Evolutionary conservation across 2,329 filamentous ascomycete species (phyloP).

Genomic region (Fusarium sp.): DNA sequence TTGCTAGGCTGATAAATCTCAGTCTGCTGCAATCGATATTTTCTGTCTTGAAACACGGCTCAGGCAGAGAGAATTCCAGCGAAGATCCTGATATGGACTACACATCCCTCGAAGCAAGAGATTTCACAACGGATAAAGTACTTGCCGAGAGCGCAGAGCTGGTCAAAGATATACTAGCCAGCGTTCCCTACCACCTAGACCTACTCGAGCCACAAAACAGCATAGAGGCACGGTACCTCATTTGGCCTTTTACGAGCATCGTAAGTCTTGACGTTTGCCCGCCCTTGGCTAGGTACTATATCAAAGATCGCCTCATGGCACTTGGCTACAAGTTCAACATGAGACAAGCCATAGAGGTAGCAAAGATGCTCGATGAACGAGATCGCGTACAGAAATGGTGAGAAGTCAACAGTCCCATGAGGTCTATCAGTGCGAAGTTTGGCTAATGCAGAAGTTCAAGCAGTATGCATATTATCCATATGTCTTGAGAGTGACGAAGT

Average conservation of each 20-base stretch:
- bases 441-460: not conserved
- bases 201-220: not conserved
- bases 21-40: not conserved
- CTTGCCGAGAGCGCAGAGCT: not conserved
- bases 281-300: not conserved
- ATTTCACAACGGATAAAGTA: not conserved
- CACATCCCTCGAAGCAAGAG: not conserved
- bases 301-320: not conserved
- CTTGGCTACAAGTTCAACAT: not conserved
- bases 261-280: not conserved
- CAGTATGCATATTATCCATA: not conserved
- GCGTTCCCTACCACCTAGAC: not conserved
- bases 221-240: not conserved
- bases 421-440: too few species aligned
- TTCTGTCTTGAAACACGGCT: not conserved
- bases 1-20: not conserved
- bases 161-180: not conserved
- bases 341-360: not conserved
- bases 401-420: not conserved
- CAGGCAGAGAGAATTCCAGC: accelerated
- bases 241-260: not conserved
- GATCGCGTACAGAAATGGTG: not conserved
- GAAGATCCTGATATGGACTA: not conserved
- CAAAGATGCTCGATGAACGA: not conserved
- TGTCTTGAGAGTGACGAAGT: not conserved